Evolutionary conservation across 805 yeast genomes (phyloP), one percentile per base, ranked within the genome.

Genomic region (Monosporozyma solicola): DNA sequence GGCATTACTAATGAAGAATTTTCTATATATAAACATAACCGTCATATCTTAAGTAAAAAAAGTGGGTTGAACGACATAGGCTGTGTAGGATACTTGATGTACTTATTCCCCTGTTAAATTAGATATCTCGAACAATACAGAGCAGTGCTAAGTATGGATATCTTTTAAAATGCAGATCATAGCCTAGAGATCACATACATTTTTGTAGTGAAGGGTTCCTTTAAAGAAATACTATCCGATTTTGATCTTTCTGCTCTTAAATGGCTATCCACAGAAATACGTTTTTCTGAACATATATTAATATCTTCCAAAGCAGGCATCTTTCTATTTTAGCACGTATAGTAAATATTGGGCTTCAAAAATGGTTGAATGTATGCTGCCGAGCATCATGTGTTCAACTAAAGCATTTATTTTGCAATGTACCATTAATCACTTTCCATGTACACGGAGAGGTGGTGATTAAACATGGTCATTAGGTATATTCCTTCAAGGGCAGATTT

Each of bases 51-150:
- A 20, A 20, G 20, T 20, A 20, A 20, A 20, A 20, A 20, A 20
- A 20, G 20, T 20, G 20, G 20, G 15, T 31, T 48, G 37, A 37
- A 56, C 2, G 54, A 16, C 11, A 52, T n/a, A 37, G 15, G 27
- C 11, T 55, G 54, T 27, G 47, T 55, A 62, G 61, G 46, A 57
- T 61, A 5, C 66, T 65, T 47, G 61, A 65, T 55, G 60, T 61
- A 54, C 66, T 56, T 61, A 20, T 63, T 52, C 69, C 62, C 32
- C 65, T 67, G 27, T 63, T 67, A 29, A 2, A 55, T 58, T 5
- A 54, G 47, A 29, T 57, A 58, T 47, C 53, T 55, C n/a, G 54
- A 43, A 35, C 58, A 57, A 50, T 57, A 57, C 54, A 57, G 52
- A 7, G 51, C 57, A 32, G 51, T 52, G 16, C 37, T 22, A 27